phyloP scores from a whole-genome alignment of 768 basidiomycete species.

The Lactifluus rugatus region DNA sequence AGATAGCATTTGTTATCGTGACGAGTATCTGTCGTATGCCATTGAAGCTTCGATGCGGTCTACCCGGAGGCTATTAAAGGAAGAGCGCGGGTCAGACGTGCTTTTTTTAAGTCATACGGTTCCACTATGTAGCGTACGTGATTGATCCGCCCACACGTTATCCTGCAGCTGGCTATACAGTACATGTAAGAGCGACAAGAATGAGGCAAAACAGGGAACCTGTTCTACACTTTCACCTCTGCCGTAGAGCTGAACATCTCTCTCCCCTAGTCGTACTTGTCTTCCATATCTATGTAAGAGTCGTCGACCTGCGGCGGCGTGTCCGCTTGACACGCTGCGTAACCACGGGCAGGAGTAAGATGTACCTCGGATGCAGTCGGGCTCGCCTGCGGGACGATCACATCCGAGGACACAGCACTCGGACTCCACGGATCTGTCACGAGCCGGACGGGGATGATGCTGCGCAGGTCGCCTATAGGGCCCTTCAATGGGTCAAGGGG shows the following conservation, averaged over 20 bases:
- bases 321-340: background rate
- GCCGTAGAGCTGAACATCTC: background rate
- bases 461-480: constrained; percentile 50
- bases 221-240: background rate
- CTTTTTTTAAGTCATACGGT: background rate
- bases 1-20: background rate
- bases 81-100: background rate
- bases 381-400: constrained; percentile 5
- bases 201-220: background rate
- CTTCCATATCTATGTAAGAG: background rate
- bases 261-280: background rate
- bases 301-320: background rate
- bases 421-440: constrained; percentile 49
- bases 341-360: too few relatives aligned
- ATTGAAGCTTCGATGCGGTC: too few relatives aligned
- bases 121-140: background rate
- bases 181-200: background rate
- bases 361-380: background rate
- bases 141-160: background rate
- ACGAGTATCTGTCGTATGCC: background rate
- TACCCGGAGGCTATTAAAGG: background rate
- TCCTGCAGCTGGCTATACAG: background rate
- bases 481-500: constrained; percentile 48
- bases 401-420: constrained; percentile 21
- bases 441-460: constrained; percentile 52